phyloP scores from a whole-genome alignment of 1,284 basidiomycete genomes.

The Apiotrichum porosum region DNA sequence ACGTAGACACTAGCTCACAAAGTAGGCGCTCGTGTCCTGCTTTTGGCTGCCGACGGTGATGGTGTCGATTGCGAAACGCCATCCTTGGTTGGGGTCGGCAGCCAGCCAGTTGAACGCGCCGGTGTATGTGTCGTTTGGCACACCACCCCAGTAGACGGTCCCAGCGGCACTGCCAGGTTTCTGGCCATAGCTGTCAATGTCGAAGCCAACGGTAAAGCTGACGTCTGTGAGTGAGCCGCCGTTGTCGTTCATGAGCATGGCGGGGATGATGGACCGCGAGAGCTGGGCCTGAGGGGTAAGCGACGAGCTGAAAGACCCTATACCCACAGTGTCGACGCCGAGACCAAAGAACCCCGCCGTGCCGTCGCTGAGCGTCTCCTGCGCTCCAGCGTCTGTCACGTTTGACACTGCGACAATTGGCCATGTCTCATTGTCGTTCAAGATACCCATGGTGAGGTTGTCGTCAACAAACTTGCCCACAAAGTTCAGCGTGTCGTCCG shows the following conservation, averaged over 20 bases:
- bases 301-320: not conserved
- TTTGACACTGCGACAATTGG: not conserved
- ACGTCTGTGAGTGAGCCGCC: not conserved
- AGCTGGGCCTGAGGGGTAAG: slow-evolving; percentile 12
- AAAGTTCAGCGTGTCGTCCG: slow-evolving; percentile 21
- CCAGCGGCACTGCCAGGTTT: slow-evolving; percentile 21
- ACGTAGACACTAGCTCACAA: no score
- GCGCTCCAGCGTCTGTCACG: not conserved
- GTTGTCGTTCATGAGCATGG: slow-evolving; percentile 8
- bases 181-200: slow-evolving; percentile 19
- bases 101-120: slow-evolving; percentile 45
- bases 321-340: slow-evolving; percentile 37
- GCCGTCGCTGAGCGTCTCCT: slow-evolving; percentile 12
- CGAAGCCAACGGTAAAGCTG: slow-evolving; percentile 33
- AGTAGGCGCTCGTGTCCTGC: not conserved
- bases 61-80: slow-evolving; percentile 31
- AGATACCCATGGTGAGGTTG: slow-evolving; percentile 10
- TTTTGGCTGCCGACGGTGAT: slow-evolving; percentile 25
- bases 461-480: slow-evolving; percentile 20
- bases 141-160: slow-evolving; percentile 43
- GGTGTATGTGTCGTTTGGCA: slow-evolving; percentile 22
- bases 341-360: slow-evolving; percentile 41
- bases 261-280: slow-evolving; percentile 27
- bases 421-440: no score
- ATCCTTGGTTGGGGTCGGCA: slow-evolving; percentile 18